These are phyloP conservation scores for Aspergillus fructus DNA, from an alignment of 2,329 filamentous ascomycete species.

Conservation along the genomic window DNA sequence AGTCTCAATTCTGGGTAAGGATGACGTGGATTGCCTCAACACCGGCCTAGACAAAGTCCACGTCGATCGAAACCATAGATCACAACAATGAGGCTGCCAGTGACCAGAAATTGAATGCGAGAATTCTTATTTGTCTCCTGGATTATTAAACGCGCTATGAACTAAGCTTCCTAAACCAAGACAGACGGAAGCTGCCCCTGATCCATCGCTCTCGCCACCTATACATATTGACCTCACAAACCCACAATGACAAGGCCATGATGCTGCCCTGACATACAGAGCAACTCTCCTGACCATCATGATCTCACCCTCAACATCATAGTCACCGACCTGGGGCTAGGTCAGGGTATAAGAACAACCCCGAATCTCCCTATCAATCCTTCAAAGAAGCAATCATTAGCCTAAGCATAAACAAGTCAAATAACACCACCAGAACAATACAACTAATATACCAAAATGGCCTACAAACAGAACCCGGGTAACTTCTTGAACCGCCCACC, in stretches of 20 bases:
- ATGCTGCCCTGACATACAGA: too few relatives aligned
- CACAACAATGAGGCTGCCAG: background rate
- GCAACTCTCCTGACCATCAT: too few relatives aligned
- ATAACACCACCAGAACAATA: too few relatives aligned
- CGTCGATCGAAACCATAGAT: background rate
- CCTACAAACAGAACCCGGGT: constrained; percentile 34
- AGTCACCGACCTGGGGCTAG: background rate
- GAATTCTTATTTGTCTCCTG: too few relatives aligned
- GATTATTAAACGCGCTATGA: background rate
- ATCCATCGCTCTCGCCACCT: background rate
- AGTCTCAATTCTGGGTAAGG: background rate
- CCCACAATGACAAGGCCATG: background rate
- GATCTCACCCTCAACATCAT: background rate
- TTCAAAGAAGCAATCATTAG: too few relatives aligned
- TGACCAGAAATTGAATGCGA: background rate
- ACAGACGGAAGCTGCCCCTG: background rate
- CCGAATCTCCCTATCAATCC: background rate
- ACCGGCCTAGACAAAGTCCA: background rate
- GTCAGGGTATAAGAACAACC: background rate
- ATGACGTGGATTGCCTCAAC: background rate
- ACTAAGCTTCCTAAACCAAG: background rate
- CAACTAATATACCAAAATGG: constrained; percentile 8
- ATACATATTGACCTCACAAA: background rate
- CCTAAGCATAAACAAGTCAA: background rate
- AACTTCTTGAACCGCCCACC: constrained; percentile 45